Evolutionary conservation across 768 basidiomycete species (phyloP), one percentile per base, ranked within the genome.

Genomic region (Mycena leptocephala): DNA sequence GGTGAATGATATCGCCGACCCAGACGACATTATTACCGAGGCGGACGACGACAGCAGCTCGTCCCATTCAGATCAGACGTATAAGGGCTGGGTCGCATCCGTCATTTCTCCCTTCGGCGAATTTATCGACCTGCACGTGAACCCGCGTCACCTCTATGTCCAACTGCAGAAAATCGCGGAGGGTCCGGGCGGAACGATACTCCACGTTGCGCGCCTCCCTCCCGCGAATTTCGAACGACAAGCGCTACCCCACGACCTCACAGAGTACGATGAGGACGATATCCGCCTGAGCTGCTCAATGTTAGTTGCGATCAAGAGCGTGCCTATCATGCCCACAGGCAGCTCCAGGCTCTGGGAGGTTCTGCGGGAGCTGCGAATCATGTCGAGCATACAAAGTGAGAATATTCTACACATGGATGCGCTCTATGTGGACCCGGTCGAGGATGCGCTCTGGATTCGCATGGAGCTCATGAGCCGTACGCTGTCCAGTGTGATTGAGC

Each of bases 381-480:
- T 90, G 80, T 83, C 79, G 48, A 70, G 81, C 9, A 33, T 90
- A 20, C 81, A 83, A 14, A 88, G 90, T 56, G 82, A 84, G 56
- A 86, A 91, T 78, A 78, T 92, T 16, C 83, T 92, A 16, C 62
- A 80, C 16, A 86, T 89, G 82, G 90, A 90, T 39, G 85, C 81
- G 62, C 80, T 90, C 30, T 90, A 89, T 65, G 86, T 89, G 43
- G 84, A 87, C 64, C 74, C 85, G 1, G 79, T 78, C 7, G 86
- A 84, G 55, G 86, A 87, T 67, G 78, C 85, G 26, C 80, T 92
- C 35, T 92, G 92, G 91, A 89, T 92, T 61, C 85, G 87, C 62
- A 92, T 92, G 92, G 91, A 92, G 76, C 87, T 92, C 68, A 91
- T 92, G 91, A 89, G 91, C 46, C 85, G 91, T 39, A 90, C 89